Conservation (phyloP, 2,329 filamentous ascomycete species). For the Aspergillus caelatus region DNA sequence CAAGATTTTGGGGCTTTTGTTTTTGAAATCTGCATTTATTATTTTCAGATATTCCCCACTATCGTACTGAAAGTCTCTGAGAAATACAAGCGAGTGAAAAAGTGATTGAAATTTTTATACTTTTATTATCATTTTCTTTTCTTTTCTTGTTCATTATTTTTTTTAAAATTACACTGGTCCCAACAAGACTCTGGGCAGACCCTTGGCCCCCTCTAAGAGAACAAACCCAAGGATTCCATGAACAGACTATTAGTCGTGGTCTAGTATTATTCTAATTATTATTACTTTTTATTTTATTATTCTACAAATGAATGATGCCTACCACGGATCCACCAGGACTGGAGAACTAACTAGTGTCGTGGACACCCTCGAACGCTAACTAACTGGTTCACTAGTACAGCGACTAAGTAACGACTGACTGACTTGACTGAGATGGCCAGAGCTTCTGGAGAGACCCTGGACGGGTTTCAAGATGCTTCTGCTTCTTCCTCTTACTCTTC, state of each 20-base stretch:
- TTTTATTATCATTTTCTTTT: not conserved
- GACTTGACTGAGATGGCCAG: slow-evolving; percentile 21
- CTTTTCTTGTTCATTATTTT: not conserved
- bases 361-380: slow-evolving; percentile 6
- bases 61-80: not conserved
- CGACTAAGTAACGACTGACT: slow-evolving; percentile 6
- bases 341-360: slow-evolving; percentile 5
- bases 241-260: not conserved
- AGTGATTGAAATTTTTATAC: not conserved
- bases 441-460: slow-evolving; percentile 29
- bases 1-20: not conserved
- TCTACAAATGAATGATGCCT: slow-evolving; percentile 9
- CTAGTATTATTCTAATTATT: slow-evolving; percentile 2
- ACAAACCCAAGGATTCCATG: slow-evolving; percentile 2
- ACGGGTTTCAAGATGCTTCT: slow-evolving; percentile 28
- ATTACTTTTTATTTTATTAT: not conserved
- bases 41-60: not conserved
- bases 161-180: not conserved
- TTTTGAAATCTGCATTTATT: not conserved
- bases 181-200: slow-evolving; percentile 10
- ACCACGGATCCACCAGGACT: slow-evolving; percentile 3
- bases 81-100: not conserved
- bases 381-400: slow-evolving; percentile 3
- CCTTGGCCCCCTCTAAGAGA: slow-evolving; percentile 6
- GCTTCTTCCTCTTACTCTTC: slow-evolving; percentile 15